Percentiles rank a stretch among this genome's conserved stretches.
Conservation (phyloP, 2,329 filamentous ascomycete species). For the Botrytis tulipae region DNA sequence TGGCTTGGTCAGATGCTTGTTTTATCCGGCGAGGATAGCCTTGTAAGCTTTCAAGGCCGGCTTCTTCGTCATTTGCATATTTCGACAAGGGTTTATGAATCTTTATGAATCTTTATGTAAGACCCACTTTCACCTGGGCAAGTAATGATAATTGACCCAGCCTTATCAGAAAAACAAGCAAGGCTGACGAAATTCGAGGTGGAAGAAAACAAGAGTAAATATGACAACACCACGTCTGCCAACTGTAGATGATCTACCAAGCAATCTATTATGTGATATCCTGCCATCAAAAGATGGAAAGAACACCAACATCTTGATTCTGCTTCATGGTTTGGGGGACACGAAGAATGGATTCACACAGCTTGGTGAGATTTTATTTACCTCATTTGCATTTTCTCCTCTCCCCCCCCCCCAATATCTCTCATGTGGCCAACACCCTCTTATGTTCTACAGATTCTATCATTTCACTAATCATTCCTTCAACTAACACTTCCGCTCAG, state of each 20-base stretch:
- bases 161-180: neutral
- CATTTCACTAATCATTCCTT: neutral
- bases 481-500: neutral
- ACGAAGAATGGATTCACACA: conserved; percentile 56
- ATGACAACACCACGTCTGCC: conserved; percentile 37
- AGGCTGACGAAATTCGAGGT: neutral
- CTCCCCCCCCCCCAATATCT: no score
- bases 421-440: neutral
- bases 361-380: conserved; percentile 43
- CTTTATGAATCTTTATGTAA: neutral
- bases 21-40: neutral
- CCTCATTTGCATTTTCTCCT: neutral
- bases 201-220: neutral
- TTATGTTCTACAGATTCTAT: neutral
- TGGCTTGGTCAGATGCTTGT: conserved; percentile 13
- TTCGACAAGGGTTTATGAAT: neutral
- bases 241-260: conserved; percentile 46
- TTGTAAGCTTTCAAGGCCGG: neutral
- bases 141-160: neutral
- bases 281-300: conserved; percentile 40
- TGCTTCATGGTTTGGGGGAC: conserved; percentile 69
- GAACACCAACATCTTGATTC: conserved; percentile 59
- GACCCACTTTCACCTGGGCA: no score
- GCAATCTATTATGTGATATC: conserved; percentile 41
- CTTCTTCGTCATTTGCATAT: neutral